Evolutionary conservation across 1,284 basidiomycete genomes (phyloP), one percentile per base, ranked within the genome.

Genomic region (Rhodotorula sp.): DNA sequence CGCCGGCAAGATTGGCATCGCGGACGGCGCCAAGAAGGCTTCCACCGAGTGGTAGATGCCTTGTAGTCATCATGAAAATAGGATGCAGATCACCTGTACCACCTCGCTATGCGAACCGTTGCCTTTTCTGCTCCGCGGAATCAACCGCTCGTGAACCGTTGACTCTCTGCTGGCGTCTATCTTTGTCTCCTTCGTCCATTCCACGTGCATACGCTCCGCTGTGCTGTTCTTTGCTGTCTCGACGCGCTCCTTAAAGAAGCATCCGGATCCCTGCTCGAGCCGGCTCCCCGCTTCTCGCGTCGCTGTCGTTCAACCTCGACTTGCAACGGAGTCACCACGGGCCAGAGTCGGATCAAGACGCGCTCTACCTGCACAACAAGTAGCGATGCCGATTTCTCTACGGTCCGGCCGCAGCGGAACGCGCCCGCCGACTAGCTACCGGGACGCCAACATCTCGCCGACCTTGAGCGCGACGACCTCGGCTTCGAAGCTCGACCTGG

Each of bases 401-500:
- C 60, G 66, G 8, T 60, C 66, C 16, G 38, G 58, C 31, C 47
- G 70, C n/a, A 49, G 60, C n/a, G 4, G 55, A 10, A n/a, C 38
- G 5, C 48, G 10, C n/a, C 59, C 66, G 0, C 52, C 69, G 8
- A 60, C 28, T 18, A 58, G 57, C 34, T 64, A 62, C 34, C 55
- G 56, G n/a, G 48, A 60, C 15, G 26, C 43, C 2, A 60, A 57
- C 23, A 59, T 60, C 3, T 67, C 67, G 15, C 69, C 72, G 21
- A 70, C 72, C 2, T 47, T 73, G 5, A 62, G 48, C 31, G 61
- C 69, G 21, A 57, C 69, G 10, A 68, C 69, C n/a, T 68, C 69
- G 14, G 54, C 34, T 3, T 61, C 69, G 0, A 60, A 47, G 28
- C 65, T 70, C 59, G 59, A 73, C 28, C 43, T 70, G 6, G 69